phyloP scores from a whole-genome alignment of 352 stramenopile genomes.

The Phytophthora cactorum region DNA sequence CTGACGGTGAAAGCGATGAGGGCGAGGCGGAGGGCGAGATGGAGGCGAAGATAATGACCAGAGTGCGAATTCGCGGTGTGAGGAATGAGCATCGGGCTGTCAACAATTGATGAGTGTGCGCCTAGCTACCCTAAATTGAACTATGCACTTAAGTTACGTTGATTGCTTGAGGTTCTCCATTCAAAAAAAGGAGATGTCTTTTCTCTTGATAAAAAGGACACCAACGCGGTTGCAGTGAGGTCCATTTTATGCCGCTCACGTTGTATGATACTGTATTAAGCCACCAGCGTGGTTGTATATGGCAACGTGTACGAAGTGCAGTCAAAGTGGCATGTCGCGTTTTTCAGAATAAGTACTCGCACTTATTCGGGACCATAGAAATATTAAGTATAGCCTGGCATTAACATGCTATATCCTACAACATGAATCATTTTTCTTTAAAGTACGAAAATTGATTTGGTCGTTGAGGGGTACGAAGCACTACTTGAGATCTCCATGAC shows the following conservation, averaged over 20 bases:
- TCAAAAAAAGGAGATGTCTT: background rate
- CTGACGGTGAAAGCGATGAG: too few species aligned
- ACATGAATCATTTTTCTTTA: background rate
- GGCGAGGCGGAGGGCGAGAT: too few species aligned
- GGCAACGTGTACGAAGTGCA: too few species aligned
- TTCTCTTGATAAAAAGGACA: conserved; percentile 8
- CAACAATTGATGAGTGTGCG: too few species aligned
- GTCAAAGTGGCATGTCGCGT: background rate
- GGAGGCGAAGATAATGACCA: too few species aligned
- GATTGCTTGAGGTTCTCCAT: too few species aligned
- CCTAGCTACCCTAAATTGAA: too few species aligned
- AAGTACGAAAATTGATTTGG: background rate
- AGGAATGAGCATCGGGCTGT: too few species aligned
- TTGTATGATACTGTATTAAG: background rate
- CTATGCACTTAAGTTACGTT: background rate
- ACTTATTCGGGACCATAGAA: background rate
- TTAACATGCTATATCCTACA: conserved; percentile 4
- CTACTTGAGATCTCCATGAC: too few species aligned
- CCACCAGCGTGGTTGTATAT: background rate
- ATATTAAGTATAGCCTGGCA: background rate
- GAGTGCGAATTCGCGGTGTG: too few species aligned
- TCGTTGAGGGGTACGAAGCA: background rate
- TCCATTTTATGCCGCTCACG: background rate
- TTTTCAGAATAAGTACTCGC: conserved; percentile 5
- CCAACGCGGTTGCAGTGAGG: background rate